A percentile compares a stretch with the other conserved stretches of the same genome.
Evolutionary conservation across 1,284 basidiomycete species (phyloP).

Genomic region (Cutaneotrichosporon sp.): DNA sequence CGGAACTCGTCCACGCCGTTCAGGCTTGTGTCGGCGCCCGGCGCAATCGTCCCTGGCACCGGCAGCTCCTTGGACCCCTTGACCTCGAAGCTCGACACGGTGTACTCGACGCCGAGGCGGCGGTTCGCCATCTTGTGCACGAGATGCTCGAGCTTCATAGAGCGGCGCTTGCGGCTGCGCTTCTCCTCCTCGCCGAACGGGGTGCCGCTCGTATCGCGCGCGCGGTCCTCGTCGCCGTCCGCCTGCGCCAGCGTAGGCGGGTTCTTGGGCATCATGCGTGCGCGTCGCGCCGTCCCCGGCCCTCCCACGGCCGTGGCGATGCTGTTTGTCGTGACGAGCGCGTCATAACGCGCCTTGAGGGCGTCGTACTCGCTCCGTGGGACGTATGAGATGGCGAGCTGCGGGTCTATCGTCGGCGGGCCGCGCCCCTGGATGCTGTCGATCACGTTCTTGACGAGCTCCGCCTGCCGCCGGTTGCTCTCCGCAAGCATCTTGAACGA

Average conservation of each 20-base stretch:
- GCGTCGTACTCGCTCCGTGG: constrained; percentile 40
- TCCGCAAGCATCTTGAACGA: constrained; percentile 38
- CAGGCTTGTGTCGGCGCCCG: constrained; percentile 30
- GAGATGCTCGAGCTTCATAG: constrained; percentile 51
- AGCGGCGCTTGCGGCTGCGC: constrained; percentile 38
- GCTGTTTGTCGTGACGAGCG: constrained; percentile 24
- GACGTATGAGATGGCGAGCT: constrained; percentile 32
- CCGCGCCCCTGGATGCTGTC: constrained; percentile 22
- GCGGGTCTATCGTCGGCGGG: constrained; percentile 31
- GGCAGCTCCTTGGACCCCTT: constrained; percentile 42
- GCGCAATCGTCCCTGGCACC: constrained; percentile 31
- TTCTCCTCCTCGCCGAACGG: constrained; percentile 23
- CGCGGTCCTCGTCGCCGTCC: constrained; percentile 12
- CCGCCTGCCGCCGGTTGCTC: constrained; percentile 37
- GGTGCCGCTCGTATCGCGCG: constrained; percentile 17
- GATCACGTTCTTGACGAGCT: constrained; percentile 36
- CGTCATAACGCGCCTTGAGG: constrained; percentile 42
- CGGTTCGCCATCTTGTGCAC: constrained; percentile 51
- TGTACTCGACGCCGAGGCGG: constrained; percentile 49
- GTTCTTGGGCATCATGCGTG: constrained; percentile 14
- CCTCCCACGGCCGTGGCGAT: constrained; percentile 5
- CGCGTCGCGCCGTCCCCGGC: constrained; percentile 8
- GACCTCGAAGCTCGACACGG: constrained; percentile 36
- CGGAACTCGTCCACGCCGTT: constrained; percentile 45
- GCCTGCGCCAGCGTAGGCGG: constrained; percentile 11